Percentiles rank a stretch among this genome's conserved stretches.
These are phyloP conservation scores for Mariannaea sp. DNA, from an alignment of 2,329 filamentous ascomycete species.

Conservation along the genomic window DNA sequence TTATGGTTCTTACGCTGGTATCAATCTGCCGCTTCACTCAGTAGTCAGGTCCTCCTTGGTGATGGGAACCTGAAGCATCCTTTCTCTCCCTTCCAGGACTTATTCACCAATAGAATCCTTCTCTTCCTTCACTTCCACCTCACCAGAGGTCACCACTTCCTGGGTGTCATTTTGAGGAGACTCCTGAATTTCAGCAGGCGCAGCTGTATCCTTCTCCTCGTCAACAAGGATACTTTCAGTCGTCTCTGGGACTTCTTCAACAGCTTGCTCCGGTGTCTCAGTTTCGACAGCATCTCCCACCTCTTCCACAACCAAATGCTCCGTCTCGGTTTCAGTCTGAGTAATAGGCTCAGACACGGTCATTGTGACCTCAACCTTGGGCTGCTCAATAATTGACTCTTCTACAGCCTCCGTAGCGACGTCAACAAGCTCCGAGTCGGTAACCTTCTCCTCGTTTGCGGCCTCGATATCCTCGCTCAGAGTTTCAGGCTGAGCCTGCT, in stretches of 20 bases:
- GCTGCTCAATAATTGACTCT: not conserved
- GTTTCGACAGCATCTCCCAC: not conserved
- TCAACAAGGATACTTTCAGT: not conserved
- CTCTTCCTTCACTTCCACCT: constrained; percentile 17
- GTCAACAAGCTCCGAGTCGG: constrained; percentile 4
- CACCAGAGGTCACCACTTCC: constrained; percentile 4
- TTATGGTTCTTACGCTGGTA: constrained; percentile 25
- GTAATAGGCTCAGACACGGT: constrained; percentile 5
- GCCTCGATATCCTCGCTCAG: constrained; percentile 24
- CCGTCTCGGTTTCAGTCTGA: not conserved
- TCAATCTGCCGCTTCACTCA: constrained; percentile 26
- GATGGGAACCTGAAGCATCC: constrained; percentile 18
- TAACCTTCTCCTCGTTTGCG: constrained; percentile 13
- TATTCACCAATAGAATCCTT: constrained; percentile 12
- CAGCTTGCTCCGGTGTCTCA: too few species aligned
- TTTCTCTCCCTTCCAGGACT: constrained; percentile 14
- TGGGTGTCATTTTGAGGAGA: constrained; percentile 16
- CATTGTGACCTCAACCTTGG: constrained; percentile 6
- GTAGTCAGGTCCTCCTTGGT: constrained; percentile 20
- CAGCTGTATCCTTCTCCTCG: not conserved
- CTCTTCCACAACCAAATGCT: constrained; percentile 5
- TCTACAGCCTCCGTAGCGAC: constrained; percentile 8
- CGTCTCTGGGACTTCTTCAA: not conserved
- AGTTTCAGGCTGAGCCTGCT: constrained; percentile 8
- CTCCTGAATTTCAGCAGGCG: not conserved